phyloP scores from a whole-genome alignment of 139 green algal genomes.

The Closterium sp. region DNA sequence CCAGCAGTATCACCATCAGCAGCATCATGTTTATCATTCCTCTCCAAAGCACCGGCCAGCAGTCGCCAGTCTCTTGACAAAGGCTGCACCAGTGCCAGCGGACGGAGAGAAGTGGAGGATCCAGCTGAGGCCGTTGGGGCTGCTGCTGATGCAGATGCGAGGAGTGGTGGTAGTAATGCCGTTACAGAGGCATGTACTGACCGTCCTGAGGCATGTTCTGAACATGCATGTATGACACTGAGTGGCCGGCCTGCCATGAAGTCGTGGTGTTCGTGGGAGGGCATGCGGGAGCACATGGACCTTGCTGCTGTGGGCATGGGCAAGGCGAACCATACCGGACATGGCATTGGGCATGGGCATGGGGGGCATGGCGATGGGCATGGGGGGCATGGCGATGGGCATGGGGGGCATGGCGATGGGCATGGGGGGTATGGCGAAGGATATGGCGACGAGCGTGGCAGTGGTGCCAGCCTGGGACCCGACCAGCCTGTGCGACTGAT shows the following conservation, averaged over 20 bases:
- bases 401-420: too few species aligned
- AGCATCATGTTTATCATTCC: background rate
- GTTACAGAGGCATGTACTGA: too few species aligned
- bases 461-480: too few species aligned
- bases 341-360: too few species aligned
- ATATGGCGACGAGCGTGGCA: too few species aligned
- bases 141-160: background rate
- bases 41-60: background rate
- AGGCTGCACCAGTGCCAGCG: background rate
- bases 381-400: too few species aligned
- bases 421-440: too few species aligned
- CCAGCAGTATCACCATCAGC: too few species aligned
- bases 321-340: too few species aligned
- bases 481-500: too few species aligned
- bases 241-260: constrained; percentile 19
- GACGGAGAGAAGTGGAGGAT: background rate
- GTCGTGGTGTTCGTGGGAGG: constrained; percentile 11
- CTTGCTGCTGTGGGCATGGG: background rate
- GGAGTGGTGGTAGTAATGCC: background rate
- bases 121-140: background rate
- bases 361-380: too few species aligned
- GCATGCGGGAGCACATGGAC: constrained; percentile 19
- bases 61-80: background rate
- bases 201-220: too few species aligned
- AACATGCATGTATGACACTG: background rate